These are phyloP conservation scores for Aciculoconidium aculeatum DNA, from an alignment of 805 yeast species.

Conservation along the genomic window DNA sequence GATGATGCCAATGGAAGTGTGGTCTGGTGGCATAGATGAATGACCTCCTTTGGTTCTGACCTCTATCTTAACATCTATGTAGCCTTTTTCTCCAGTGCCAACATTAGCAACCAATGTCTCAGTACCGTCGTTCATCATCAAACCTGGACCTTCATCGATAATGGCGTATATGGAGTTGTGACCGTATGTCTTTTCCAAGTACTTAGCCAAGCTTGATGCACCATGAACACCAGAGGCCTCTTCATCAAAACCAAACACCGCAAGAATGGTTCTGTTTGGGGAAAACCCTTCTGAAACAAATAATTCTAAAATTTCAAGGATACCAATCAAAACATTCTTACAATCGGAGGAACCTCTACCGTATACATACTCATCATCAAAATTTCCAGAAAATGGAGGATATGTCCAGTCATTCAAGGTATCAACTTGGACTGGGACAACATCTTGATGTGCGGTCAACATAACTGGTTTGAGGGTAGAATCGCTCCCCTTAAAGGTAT, in stretches of 20 bases:
- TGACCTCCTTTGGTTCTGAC: conserved; percentile 71
- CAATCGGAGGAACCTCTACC: conserved; percentile 81
- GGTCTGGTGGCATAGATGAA: conserved; percentile 75
- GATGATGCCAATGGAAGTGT: conserved; percentile 72
- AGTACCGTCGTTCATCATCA: conserved; percentile 26
- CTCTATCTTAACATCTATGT: conserved; percentile 42
- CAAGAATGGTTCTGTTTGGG: conserved; percentile 58
- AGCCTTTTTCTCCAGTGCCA: conserved; percentile 43
- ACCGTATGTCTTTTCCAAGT: conserved; percentile 53
- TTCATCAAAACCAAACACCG: conserved; percentile 80
- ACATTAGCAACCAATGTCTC: conserved; percentile 51
- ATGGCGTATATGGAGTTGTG: conserved; percentile 52
- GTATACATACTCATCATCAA: conserved; percentile 60
- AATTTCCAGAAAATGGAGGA: conserved; percentile 56
- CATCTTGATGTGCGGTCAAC: conserved; percentile 75
- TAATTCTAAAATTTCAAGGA: conserved; percentile 56
- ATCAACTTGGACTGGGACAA: conserved; percentile 65
- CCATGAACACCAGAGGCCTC: conserved; percentile 63
- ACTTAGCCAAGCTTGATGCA: conserved; percentile 45
- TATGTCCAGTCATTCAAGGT: conserved; percentile 56
- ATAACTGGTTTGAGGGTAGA: conserved; percentile 58
- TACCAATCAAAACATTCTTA: conserved; percentile 61
- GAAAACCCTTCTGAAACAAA: conserved; percentile 42
- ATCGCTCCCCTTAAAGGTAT: conserved; percentile 55
- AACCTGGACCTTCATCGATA: conserved; percentile 62